phyloP scores from a whole-genome alignment of 768 basidiomycete species.

The Kwoniella bestiolae region DNA sequence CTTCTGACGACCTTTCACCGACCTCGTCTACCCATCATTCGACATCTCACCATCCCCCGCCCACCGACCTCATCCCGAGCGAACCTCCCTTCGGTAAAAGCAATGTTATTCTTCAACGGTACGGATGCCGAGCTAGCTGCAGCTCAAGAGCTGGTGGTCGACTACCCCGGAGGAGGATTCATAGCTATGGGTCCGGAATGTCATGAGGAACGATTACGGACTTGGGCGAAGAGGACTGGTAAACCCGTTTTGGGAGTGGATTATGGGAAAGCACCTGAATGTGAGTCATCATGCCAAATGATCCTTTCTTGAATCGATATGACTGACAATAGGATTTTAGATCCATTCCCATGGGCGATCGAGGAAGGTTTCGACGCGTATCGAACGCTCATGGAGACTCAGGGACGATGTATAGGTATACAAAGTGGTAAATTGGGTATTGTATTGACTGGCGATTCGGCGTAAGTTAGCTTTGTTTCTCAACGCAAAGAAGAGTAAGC shows the following conservation, averaged over 20 bases:
- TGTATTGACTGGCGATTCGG: constrained; percentile 91
- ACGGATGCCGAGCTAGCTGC: constrained; percentile 68
- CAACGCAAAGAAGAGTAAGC: not conserved
- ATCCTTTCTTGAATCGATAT: not conserved
- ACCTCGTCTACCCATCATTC: constrained; percentile 68
- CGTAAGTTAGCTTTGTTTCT: constrained; percentile 63
- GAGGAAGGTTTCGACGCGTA: constrained; percentile 95
- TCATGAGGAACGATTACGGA: constrained; percentile 88
- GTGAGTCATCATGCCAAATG: constrained; percentile 60
- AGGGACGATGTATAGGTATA: constrained; percentile 82
- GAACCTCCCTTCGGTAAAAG: constrained; percentile 80
- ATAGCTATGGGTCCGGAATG: constrained; percentile 95
- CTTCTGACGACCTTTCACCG: constrained; percentile 63
- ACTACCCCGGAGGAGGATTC: constrained; percentile 95
- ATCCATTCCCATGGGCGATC: constrained; percentile 95
- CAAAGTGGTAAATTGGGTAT: constrained; percentile 77
- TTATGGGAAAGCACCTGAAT: constrained; percentile 96
- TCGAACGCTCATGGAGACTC: constrained; percentile 75
- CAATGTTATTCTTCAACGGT: constrained; percentile 78
- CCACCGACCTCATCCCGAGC: constrained; percentile 68
- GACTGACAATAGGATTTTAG: constrained; percentile 59
- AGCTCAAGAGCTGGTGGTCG: constrained; percentile 80
- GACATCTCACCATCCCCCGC: constrained; percentile 80
- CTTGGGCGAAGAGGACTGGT: constrained; percentile 79
- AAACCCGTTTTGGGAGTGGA: constrained; percentile 84